phyloP scores from a whole-genome alignment of 371 early-diverging fungal species.

The Quaeritorhiza haematococci region DNA sequence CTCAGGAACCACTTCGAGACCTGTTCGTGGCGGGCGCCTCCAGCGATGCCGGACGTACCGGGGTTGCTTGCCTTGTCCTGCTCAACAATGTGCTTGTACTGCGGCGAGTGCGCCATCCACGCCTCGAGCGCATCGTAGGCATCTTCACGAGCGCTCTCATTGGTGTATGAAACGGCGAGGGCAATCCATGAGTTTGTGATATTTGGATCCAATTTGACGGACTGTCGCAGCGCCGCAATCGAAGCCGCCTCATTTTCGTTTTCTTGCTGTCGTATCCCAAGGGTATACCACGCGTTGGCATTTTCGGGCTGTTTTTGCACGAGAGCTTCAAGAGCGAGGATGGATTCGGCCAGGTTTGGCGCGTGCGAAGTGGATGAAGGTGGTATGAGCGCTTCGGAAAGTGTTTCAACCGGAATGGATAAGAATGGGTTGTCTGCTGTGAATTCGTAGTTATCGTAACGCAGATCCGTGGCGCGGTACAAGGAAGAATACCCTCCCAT shows the following conservation, averaged over 20 bases:
- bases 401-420: constrained; percentile 33
- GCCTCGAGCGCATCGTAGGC: constrained; percentile 82
- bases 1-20: constrained; percentile 74
- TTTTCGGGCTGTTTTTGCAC: constrained; percentile 75
- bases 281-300: constrained; percentile 76
- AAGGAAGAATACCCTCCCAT: constrained; percentile 37
- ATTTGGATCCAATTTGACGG: constrained; percentile 67
- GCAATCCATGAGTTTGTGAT: constrained; percentile 75
- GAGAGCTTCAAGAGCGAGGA: constrained; percentile 88
- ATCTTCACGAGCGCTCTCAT: constrained; percentile 78
- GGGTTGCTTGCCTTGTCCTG: too few species aligned
- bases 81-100: constrained; percentile 48
- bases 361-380: too few species aligned
- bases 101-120: constrained; percentile 74
- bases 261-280: constrained; percentile 90
- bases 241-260: constrained; percentile 91
- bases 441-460: constrained; percentile 73
- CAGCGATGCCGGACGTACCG: constrained; percentile 3
- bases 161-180: constrained; percentile 89
- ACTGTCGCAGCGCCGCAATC: constrained; percentile 80
- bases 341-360: constrained; percentile 72
- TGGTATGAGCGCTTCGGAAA: constrained; percentile 22
- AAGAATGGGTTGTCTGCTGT: constrained; percentile 74
- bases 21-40: constrained; percentile 50
- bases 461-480: constrained; percentile 57